Evolutionary conservation across 2,329 filamentous ascomycete species (phyloP).

Genomic region (Stenocarpella maydis): DNA sequence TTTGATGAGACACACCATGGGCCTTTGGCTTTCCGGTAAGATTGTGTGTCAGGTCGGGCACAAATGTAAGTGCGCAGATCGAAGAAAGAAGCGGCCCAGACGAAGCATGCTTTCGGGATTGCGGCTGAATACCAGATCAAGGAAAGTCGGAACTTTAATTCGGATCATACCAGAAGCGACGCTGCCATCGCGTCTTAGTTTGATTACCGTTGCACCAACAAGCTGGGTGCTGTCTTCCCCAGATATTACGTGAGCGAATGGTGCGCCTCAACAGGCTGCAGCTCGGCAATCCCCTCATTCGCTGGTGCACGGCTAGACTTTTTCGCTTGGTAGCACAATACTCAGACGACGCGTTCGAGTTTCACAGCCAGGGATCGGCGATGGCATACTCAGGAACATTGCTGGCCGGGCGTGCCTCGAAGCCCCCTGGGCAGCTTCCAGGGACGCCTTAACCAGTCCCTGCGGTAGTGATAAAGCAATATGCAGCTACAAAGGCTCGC

Average conservation of each 20-base stretch:
- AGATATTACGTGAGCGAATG: not conserved
- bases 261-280: not conserved
- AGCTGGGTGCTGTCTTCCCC: not conserved
- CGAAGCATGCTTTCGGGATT: slow-evolving; percentile 1
- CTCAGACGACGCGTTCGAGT: slow-evolving; percentile 19
- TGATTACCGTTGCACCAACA: slow-evolving; percentile 14
- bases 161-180: slow-evolving; percentile 1
- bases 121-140: not conserved
- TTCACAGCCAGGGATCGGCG: slow-evolving; percentile 1
- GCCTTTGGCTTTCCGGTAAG: not conserved
- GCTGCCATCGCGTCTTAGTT: not conserved
- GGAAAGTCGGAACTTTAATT: not conserved
- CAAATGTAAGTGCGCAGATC: slow-evolving; percentile 12
- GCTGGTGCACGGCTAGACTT: not conserved
- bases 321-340: slow-evolving; percentile 7
- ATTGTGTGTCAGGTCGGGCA: slow-evolving; percentile 6
- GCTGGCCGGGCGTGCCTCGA: not conserved
- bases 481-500: slow-evolving; percentile 9
- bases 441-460: not conserved
- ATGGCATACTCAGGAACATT: not conserved
- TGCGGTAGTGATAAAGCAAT: not conserved
- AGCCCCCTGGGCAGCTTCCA: not conserved
- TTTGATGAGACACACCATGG: not conserved
- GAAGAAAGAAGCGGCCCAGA: not conserved
- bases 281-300: slow-evolving; percentile 22